Evolutionary conservation across 805 yeast species (phyloP), one percentile per base, ranked within the genome.

Genomic region (Maudiozyma saulgeensis): DNA sequence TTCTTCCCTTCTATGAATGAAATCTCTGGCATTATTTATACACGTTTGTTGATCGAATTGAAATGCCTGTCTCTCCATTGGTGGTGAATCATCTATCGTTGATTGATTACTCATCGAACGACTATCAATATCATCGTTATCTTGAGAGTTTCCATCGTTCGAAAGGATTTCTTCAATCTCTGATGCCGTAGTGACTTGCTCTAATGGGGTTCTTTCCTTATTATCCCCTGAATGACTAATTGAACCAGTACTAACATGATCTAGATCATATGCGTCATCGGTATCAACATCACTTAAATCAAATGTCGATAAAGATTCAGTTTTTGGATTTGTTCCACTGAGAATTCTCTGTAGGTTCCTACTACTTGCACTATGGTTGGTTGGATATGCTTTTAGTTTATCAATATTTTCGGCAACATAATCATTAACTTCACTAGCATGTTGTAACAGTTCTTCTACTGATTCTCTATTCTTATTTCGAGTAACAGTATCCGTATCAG

Each of bases 281-380:
- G 38, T 16, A 19, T 55, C 62, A 34, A 48, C 49, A 16, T 59
- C 67, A 46, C 66, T 62, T 40, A 63, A 50, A 28, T 60, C 61
- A 44, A 63, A 63, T 46, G 62, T 63, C 11, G 67, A 63, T 34
- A 56, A 49, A 1, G 67, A 61, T 8, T 62, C 66, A 1, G 61
- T 55, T 9, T 51, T 42, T 3, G 58, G 50, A 16, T 55, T 51
- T 4, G 49, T 43, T 41, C 57, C 56, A 45, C 60, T 58, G 45
- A 50, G 45, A 18, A 51, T 41, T 16, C 43, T 51, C 19, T 50
- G 45, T 13, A 54, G 28, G 21, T 46, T 51, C 31, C 48, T 47
- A 16, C 38, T 46, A 16, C 44, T 41, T 31, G 44, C 35, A 13
- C 16, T 42, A 16, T 48, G 26, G n/a, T 53, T 51, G 2, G 55